A percentile compares a stretch with the other conserved stretches of the same genome.
phyloP scores from a whole-genome alignment of 495 filamentous ascomycete genomes.

The Recurvomyces mirabilis region DNA sequence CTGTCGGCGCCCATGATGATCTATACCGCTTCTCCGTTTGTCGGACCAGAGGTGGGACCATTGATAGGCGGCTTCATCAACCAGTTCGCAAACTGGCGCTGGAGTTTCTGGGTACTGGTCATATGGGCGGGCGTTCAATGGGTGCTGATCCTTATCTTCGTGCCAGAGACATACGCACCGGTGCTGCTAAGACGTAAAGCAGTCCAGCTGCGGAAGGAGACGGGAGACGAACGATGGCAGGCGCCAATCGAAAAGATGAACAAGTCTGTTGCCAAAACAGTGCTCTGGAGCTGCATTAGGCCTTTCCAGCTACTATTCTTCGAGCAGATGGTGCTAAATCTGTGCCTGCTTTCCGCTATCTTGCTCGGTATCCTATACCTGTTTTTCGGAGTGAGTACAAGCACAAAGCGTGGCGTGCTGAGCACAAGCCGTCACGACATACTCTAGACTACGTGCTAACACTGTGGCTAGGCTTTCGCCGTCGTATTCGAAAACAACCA shows the following conservation, averaged over 20 bases:
- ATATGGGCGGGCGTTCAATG: constrained; percentile 66
- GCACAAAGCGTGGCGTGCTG: no score
- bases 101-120: constrained; percentile 79
- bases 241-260: constrained; percentile 73
- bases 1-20: constrained; percentile 62
- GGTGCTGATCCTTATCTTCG: constrained; percentile 52
- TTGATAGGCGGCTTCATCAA: constrained; percentile 67
- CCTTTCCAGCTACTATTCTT: constrained; percentile 72
- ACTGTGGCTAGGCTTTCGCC: constrained; percentile 51
- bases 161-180: constrained; percentile 86
- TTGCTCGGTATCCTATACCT: constrained; percentile 83
- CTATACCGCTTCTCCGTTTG: constrained; percentile 58
- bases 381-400: constrained; percentile 57
- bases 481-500: constrained; percentile 70
- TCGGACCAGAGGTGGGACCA: constrained; percentile 43
- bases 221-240: constrained; percentile 61
- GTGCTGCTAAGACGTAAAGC: constrained; percentile 70
- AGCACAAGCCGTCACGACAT: no score
- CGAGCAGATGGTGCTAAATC: constrained; percentile 67
- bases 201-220: constrained; percentile 55
- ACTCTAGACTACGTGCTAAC: background rate
- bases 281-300: constrained; percentile 59
- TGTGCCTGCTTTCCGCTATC: constrained; percentile 77
- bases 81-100: constrained; percentile 51
- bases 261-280: constrained; percentile 58